A percentile compares a stretch with the other conserved stretches of the same genome.
Conservation (phyloP, 805 yeast species). For the Kazachstania kunashirensis region DNA sequence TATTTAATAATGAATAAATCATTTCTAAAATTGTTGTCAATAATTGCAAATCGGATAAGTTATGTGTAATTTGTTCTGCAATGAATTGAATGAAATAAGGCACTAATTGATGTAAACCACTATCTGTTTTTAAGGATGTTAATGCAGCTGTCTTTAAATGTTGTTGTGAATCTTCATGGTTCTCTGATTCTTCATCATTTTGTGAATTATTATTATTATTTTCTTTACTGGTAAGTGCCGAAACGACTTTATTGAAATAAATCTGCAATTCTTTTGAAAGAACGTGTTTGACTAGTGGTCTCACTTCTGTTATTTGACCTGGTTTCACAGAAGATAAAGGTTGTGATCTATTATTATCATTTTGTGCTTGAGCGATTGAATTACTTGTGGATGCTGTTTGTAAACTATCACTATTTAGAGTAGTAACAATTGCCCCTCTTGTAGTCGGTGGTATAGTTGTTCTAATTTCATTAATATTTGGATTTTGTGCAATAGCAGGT, state of each 20-base stretch:
- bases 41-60: constrained; percentile 59
- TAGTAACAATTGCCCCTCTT: constrained; percentile 73
- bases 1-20: constrained; percentile 71
- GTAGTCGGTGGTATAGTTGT: constrained; percentile 58
- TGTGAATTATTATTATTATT: constrained; percentile 15
- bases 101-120: constrained; percentile 91
- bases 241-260: constrained; percentile 83
- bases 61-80: constrained; percentile 89
- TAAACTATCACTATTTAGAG: constrained; percentile 42
- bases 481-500: constrained; percentile 95
- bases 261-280: constrained; percentile 88
- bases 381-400: constrained; percentile 17
- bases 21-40: constrained; percentile 82
- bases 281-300: constrained; percentile 91
- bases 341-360: constrained; percentile 17
- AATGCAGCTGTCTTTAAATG: constrained; percentile 69
- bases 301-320: constrained; percentile 48
- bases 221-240: constrained; percentile 56
- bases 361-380: constrained; percentile 9
- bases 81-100: constrained; percentile 95
- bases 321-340: constrained; percentile 30
- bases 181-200: constrained; percentile 22
- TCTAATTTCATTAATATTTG: constrained; percentile 65
- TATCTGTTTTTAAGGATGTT: constrained; percentile 76
- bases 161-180: constrained; percentile 6